These are phyloP conservation scores for Nothophoma quercina DNA, from an alignment of 2,329 filamentous ascomycete species.

Conservation along the genomic window DNA sequence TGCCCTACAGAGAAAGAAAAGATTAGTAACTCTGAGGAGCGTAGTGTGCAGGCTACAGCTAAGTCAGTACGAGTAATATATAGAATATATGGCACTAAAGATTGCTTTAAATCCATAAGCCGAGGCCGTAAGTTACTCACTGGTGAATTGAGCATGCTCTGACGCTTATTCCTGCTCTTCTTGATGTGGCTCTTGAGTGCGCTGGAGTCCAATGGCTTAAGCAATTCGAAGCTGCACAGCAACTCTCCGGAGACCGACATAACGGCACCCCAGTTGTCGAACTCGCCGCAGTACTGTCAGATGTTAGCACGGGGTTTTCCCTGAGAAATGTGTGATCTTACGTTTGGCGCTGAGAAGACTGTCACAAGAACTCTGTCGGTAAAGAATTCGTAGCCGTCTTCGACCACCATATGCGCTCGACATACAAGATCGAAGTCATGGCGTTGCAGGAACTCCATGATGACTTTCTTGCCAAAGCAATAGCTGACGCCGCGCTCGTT, in stretches of 20 bases:
- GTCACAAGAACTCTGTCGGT: conserved; percentile 94
- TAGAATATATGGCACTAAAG: conserved; percentile 36
- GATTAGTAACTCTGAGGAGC: conserved; percentile 60
- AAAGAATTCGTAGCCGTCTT: conserved; percentile 99
- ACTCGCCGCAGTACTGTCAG: conserved; percentile 90
- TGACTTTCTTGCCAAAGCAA: conserved; percentile 98
- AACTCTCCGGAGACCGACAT: conserved; percentile 97
- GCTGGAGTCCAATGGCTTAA: conserved; percentile 95
- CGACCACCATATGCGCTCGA: conserved; percentile 98
- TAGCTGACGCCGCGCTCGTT: conserved; percentile 98
- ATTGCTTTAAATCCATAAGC: conserved; percentile 17
- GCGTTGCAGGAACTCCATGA: conserved; percentile 90
- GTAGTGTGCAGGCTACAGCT: conserved; percentile 56
- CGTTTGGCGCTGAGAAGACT: conserved; percentile 96
- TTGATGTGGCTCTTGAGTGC: conserved; percentile 99
- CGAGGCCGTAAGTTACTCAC: conserved; percentile 64
- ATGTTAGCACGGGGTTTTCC: conserved; percentile 24
- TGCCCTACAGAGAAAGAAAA: conserved; percentile 31
- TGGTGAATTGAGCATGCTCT: conserved; percentile 95
- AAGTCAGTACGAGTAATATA: conserved; percentile 42
- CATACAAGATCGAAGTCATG: conserved; percentile 98
- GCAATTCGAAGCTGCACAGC: conserved; percentile 93
- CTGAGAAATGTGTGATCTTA: conserved; percentile 62
- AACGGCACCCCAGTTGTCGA: conserved; percentile 98
- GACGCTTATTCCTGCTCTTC: conserved; percentile 92